These are phyloP conservation scores for Amanita polypyramis DNA, from an alignment of 768 basidiomycete species.

Conservation along the genomic window DNA sequence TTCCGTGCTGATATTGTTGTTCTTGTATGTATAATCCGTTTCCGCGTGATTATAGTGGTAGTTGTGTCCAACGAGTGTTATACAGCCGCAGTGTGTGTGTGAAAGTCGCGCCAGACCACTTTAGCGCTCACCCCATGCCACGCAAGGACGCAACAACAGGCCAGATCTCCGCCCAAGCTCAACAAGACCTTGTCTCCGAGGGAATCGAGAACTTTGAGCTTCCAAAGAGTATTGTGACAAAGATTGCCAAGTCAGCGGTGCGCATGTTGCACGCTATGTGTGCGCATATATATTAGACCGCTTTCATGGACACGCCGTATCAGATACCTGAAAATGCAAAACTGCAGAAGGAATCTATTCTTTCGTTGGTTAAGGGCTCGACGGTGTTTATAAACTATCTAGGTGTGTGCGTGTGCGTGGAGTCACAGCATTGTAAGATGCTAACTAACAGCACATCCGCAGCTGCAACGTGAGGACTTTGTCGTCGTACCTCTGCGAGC, in stretches of 20 bases:
- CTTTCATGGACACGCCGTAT: neutral
- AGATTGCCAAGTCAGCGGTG: conserved; percentile 79
- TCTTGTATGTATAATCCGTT: no score
- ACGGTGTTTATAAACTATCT: conserved; percentile 95
- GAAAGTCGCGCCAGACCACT: no score
- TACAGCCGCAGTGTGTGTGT: no score
- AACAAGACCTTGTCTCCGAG: conserved; percentile 71
- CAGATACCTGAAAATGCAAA: conserved; percentile 82
- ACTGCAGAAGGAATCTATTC: conserved; percentile 80
- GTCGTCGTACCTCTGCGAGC: neutral
- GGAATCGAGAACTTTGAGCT: conserved; percentile 88
- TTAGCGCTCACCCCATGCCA: conserved; percentile 60
- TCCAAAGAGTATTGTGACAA: conserved; percentile 73
- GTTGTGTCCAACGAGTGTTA: no score
- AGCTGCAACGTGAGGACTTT: conserved; percentile 39
- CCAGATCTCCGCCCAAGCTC: conserved; percentile 58
- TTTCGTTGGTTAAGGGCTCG: conserved; percentile 78
- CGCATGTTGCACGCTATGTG: conserved; percentile 12
- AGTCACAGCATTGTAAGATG: neutral
- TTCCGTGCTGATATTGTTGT: no score
- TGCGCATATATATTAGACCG: no score
- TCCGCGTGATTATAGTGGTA: no score
- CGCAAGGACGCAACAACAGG: conserved; percentile 51
- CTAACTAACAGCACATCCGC: neutral
- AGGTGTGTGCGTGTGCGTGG: conserved; percentile 37